A percentile compares a stretch with the other conserved stretches of the same genome.
phyloP scores from a whole-genome alignment of 2,329 filamentous ascomycete species.

The Exophiala spinifera region DNA sequence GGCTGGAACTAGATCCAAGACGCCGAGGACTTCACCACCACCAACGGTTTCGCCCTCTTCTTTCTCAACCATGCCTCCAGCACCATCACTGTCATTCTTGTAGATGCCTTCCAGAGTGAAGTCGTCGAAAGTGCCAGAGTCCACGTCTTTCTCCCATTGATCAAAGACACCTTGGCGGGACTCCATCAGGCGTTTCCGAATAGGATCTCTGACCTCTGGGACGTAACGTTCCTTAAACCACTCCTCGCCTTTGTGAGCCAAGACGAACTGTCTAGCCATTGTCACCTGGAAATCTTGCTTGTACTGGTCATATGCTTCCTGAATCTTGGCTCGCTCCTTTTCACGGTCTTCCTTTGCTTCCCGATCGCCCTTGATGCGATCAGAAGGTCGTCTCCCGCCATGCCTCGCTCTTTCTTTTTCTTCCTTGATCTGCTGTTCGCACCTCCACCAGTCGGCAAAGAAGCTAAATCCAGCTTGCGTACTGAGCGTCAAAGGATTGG shows the following conservation, averaged over 20 bases:
- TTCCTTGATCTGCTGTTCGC: constrained; percentile 61
- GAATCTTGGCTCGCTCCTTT: constrained; percentile 61
- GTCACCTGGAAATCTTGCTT: constrained; percentile 63
- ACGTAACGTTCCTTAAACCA: constrained; percentile 98
- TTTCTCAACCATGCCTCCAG: constrained; percentile 81
- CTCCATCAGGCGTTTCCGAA: constrained; percentile 73
- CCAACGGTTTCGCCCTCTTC: constrained; percentile 93
- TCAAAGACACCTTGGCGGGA: constrained; percentile 75
- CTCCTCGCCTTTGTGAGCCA: constrained; percentile 89
- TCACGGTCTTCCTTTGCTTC: constrained; percentile 62
- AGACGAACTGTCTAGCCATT: constrained; percentile 86
- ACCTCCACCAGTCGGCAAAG: constrained; percentile 67
- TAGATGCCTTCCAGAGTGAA: constrained; percentile 92
- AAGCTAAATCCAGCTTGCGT: constrained; percentile 66
- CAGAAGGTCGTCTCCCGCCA: constrained; percentile 54
- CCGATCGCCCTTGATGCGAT: constrained; percentile 59
- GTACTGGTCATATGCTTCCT: constrained; percentile 63
- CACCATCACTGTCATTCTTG: constrained; percentile 86
- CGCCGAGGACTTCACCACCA: constrained; percentile 85
- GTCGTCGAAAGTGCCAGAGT: constrained; percentile 83
- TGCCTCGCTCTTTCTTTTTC: constrained; percentile 61
- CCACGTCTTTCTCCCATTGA: constrained; percentile 86
- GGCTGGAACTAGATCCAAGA: constrained; percentile 82
- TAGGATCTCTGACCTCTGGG: constrained; percentile 71
- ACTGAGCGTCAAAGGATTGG: constrained; percentile 61